phyloP scores from a whole-genome alignment of 2,329 filamentous ascomycete genomes.

The Pseudogymnoascus sp. region DNA sequence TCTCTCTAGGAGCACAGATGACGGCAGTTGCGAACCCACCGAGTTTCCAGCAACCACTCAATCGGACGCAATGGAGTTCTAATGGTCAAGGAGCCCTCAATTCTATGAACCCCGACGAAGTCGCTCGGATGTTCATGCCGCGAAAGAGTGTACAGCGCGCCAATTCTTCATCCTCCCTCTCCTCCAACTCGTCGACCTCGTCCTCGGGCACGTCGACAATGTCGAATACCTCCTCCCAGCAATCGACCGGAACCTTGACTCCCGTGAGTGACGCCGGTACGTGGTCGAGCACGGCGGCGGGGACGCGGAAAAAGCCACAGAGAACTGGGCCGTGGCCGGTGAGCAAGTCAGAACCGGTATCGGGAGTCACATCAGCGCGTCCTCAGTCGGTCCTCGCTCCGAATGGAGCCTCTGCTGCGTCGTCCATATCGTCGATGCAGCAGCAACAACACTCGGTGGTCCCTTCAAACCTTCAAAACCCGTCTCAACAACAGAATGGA shows the following conservation, averaged over 20 bases:
- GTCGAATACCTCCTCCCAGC: constrained; percentile 42
- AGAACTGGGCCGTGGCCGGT: constrained; percentile 51
- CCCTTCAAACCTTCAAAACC: constrained; percentile 61
- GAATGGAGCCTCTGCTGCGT: constrained; percentile 49
- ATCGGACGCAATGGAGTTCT: constrained; percentile 58
- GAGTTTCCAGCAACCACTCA: constrained; percentile 50
- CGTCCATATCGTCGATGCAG: constrained; percentile 53
- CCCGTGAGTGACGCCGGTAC: constrained; percentile 19
- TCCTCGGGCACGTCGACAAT: constrained; percentile 53
- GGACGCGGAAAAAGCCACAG: constrained; percentile 39
- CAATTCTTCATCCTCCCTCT: constrained; percentile 85
- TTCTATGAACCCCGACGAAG: constrained; percentile 75
- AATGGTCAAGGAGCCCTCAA: constrained; percentile 53
- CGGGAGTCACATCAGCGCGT: constrained; percentile 51
- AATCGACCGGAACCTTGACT: constrained; percentile 47
- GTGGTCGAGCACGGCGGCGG: constrained; percentile 33
- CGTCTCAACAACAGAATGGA: constrained; percentile 48
- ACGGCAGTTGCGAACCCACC: constrained; percentile 60
- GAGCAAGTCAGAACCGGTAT: constrained; percentile 56
- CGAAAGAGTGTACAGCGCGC: constrained; percentile 79
- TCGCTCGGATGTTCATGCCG: constrained; percentile 79
- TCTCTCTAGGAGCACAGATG: constrained; percentile 36
- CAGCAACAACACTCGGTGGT: constrained; percentile 50
- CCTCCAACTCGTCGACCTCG: constrained; percentile 51
- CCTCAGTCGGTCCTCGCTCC: constrained; percentile 52